These are phyloP conservation scores for Venturia oleaginea DNA, from an alignment of 2,329 filamentous ascomycete species.

Conservation along the genomic window DNA sequence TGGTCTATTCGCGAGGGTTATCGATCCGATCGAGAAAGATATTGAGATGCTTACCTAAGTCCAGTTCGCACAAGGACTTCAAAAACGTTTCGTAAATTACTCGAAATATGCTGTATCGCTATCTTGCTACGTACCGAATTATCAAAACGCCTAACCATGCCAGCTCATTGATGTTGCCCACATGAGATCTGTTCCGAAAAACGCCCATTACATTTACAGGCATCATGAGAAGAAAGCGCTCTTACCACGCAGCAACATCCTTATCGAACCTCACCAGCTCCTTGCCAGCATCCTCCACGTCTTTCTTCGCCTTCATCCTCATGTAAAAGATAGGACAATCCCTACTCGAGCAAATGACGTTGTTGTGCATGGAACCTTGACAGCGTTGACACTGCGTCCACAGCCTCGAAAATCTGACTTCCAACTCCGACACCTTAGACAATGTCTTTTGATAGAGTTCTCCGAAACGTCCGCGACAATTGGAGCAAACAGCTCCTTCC, in stretches of 20 bases:
- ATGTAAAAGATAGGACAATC: constrained; percentile 99
- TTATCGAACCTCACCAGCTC: constrained; percentile 84
- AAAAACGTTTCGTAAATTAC: not conserved
- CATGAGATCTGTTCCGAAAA: not conserved
- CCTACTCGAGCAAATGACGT: constrained; percentile 92
- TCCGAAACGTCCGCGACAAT: constrained; percentile 76
- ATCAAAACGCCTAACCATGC: not conserved
- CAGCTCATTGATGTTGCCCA: not conserved
- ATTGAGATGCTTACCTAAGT: too few species aligned
- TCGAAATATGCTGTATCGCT: not conserved
- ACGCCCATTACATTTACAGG: not conserved
- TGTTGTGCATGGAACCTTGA: constrained; percentile 95
- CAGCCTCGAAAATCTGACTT: constrained; percentile 81
- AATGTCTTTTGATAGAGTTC: constrained; percentile 92
- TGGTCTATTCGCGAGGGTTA: too few species aligned
- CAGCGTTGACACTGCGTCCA: constrained; percentile 99
- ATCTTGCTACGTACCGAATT: not conserved
- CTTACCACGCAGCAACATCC: constrained; percentile 62
- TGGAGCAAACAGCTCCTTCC: constrained; percentile 75
- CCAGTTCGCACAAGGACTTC: not conserved
- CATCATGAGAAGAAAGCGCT: too few species aligned
- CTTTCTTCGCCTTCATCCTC: constrained; percentile 99
- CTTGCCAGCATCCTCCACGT: constrained; percentile 88
- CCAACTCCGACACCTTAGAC: constrained; percentile 79
- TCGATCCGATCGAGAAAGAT: too few species aligned